phyloP scores from a whole-genome alignment of 257 asterid species.

The Verbena officinalis region DNA sequence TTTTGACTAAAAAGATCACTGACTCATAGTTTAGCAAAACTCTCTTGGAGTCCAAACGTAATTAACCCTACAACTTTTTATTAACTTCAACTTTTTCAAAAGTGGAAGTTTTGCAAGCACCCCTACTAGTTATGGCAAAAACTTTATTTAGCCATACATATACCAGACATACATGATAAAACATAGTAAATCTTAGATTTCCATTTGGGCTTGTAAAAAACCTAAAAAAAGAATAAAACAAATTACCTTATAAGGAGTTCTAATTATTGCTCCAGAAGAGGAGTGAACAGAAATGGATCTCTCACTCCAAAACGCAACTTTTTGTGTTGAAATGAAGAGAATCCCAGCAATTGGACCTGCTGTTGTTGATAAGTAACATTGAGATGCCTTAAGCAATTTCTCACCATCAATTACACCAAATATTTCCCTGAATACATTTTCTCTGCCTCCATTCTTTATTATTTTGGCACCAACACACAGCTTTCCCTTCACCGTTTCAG shows the following conservation, averaged over 20 bases:
- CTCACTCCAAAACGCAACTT: conserved; percentile 62
- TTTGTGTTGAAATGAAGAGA: conserved; percentile 53
- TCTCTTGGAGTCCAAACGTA: too few species aligned
- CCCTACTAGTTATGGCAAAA: too few species aligned
- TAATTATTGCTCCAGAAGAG: conserved; percentile 39
- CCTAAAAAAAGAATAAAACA: background rate
- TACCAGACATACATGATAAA: too few species aligned
- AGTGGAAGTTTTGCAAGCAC: too few species aligned
- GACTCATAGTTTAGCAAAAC: too few species aligned
- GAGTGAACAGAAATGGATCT: conserved; percentile 45
- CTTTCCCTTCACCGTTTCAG: conserved; percentile 67
- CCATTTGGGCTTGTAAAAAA: too few species aligned
- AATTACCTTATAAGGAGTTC: conserved; percentile 59
- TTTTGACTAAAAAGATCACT: too few species aligned
- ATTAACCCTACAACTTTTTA: too few species aligned
- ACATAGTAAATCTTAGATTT: too few species aligned
- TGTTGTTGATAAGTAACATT: conserved; percentile 65
- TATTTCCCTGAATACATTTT: conserved; percentile 45
- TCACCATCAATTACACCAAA: conserved; percentile 49
- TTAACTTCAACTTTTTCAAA: too few species aligned
- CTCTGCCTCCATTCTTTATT: conserved; percentile 54
- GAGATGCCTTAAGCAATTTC: conserved; percentile 57
- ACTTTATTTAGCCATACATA: too few species aligned
- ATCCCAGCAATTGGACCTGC: conserved; percentile 70
- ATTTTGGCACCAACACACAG: conserved; percentile 53